Conservation (phyloP, 1,139 yeast genomes). For the Debaryomycetaceae sp. region DNA sequence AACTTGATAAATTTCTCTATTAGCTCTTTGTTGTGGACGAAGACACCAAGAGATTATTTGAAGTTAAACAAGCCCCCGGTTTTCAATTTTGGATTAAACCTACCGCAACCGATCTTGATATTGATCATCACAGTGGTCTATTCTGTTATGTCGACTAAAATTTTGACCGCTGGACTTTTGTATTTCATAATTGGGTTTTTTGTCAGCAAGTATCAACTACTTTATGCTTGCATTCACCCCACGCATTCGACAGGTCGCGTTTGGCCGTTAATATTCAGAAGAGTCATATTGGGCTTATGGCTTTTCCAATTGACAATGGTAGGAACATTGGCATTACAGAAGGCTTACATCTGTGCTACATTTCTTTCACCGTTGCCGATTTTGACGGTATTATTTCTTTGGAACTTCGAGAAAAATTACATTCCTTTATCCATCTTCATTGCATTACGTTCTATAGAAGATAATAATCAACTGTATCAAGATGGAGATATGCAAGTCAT, state of each 20-base stretch:
- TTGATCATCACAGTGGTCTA: constrained; percentile 60
- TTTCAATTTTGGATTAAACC: constrained; percentile 60
- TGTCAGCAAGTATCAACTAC: constrained; percentile 62
- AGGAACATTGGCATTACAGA: constrained; percentile 77
- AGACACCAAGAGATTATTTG: constrained; percentile 57
- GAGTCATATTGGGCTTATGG: constrained; percentile 55
- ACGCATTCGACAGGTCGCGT: constrained; percentile 70
- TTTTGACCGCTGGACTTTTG: constrained; percentile 60
- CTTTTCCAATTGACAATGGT: constrained; percentile 86
- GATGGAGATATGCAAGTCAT: constrained; percentile 17
- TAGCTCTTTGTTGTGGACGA: constrained; percentile 45
- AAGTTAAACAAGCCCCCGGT: constrained; percentile 54
- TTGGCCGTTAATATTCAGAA: constrained; percentile 63
- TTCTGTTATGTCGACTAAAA: constrained; percentile 63
- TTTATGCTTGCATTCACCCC: constrained; percentile 66
- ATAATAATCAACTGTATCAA: constrained; percentile 12
- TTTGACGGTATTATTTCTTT: constrained; percentile 61
- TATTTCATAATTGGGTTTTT: constrained; percentile 61
- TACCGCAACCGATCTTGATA: constrained; percentile 64
- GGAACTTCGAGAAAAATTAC: constrained; percentile 80
- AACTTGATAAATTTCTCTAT: constrained; percentile 56
- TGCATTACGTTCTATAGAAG: constrained; percentile 60
- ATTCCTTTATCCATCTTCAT: constrained; percentile 80
- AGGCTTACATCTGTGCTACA: constrained; percentile 72
- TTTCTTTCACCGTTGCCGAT: constrained; percentile 74